These are phyloP conservation scores for Chalciporus piperatus DNA, from an alignment of 768 basidiomycete genomes.

Conservation along the genomic window DNA sequence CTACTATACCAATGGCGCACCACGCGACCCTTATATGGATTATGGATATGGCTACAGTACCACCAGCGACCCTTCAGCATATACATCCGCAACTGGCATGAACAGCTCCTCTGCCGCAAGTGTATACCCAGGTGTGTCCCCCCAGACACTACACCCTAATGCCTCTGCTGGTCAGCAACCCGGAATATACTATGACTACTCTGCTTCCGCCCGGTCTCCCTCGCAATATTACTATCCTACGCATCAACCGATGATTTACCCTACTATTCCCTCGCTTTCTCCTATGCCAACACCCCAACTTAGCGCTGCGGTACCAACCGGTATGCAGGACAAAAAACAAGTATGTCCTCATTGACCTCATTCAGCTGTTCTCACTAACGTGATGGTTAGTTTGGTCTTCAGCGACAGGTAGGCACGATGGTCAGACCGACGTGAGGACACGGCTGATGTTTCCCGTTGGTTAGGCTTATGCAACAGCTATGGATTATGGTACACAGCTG, in stretches of 20 bases:
- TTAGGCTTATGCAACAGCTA: conserved; percentile 41
- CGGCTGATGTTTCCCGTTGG: not conserved
- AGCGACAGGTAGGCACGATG: conserved; percentile 43
- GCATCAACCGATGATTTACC: conserved; percentile 59
- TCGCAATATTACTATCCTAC: conserved; percentile 63
- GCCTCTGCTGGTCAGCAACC: conserved; percentile 45
- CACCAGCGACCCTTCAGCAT: conserved; percentile 49
- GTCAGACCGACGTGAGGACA: not conserved
- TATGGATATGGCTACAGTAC: conserved; percentile 57
- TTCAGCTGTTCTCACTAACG: conserved; percentile 10
- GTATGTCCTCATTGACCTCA: conserved; percentile 32
- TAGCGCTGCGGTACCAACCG: conserved; percentile 36
- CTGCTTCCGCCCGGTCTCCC: conserved; percentile 43
- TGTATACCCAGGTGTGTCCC: conserved; percentile 48
- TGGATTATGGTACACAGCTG: conserved; percentile 50
- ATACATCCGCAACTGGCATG: conserved; percentile 45
- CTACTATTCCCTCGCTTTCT: conserved; percentile 48
- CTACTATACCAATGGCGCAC: conserved; percentile 53
- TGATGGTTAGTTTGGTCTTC: conserved; percentile 38
- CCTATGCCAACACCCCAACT: conserved; percentile 53
- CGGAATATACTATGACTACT: conserved; percentile 59
- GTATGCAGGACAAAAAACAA: conserved; percentile 58
- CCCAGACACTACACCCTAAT: conserved; percentile 43
- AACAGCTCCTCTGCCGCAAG: conserved; percentile 42
- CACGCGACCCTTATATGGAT: conserved; percentile 50